phyloP scores from a whole-genome alignment of 331 rosid genomes.

The Stylosanthes scabra region DNA sequence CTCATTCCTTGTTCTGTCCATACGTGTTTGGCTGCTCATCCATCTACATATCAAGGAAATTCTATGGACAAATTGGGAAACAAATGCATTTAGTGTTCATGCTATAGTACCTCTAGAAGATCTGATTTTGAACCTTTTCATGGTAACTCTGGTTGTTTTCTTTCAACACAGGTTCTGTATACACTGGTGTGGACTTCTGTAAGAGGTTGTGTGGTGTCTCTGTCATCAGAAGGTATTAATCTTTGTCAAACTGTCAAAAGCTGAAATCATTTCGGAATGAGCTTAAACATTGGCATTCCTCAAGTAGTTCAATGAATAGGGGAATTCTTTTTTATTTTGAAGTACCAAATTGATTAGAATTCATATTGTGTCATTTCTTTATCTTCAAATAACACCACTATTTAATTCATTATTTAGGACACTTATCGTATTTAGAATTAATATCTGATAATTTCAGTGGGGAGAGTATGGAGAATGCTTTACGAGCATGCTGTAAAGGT shows the following conservation, averaged over 20 bases:
- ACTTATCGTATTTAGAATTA: constrained; percentile 21
- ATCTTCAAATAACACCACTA: neutral
- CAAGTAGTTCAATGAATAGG: constrained; percentile 6
- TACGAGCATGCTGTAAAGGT: constrained; percentile 98
- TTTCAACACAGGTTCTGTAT: constrained; percentile 81
- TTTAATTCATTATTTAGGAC: neutral
- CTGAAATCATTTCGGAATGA: constrained; percentile 20
- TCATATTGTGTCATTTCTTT: neutral
- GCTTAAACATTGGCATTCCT: constrained; percentile 17
- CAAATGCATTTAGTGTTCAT: constrained; percentile 21
- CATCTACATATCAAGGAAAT: neutral
- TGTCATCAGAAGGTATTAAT: constrained; percentile 83
- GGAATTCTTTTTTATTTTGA: constrained; percentile 2
- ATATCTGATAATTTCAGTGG: constrained; percentile 63
- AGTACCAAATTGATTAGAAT: constrained; percentile 17
- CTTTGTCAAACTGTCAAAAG: constrained; percentile 7
- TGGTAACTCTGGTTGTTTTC: constrained; percentile 30
- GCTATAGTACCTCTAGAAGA: neutral
- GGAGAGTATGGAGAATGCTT: constrained; percentile 99
- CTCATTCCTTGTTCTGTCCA: no score
- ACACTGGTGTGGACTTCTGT: constrained; percentile 96
- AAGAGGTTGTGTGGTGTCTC: constrained; percentile 99
- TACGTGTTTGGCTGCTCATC: no score
- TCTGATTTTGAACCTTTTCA: constrained; percentile 1
- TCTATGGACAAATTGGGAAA: constrained; percentile 8